Percentiles rank a stretch among this genome's conserved stretches.
These are phyloP conservation scores for Russula earlei DNA, from an alignment of 768 basidiomycete genomes.

Conservation along the genomic window DNA sequence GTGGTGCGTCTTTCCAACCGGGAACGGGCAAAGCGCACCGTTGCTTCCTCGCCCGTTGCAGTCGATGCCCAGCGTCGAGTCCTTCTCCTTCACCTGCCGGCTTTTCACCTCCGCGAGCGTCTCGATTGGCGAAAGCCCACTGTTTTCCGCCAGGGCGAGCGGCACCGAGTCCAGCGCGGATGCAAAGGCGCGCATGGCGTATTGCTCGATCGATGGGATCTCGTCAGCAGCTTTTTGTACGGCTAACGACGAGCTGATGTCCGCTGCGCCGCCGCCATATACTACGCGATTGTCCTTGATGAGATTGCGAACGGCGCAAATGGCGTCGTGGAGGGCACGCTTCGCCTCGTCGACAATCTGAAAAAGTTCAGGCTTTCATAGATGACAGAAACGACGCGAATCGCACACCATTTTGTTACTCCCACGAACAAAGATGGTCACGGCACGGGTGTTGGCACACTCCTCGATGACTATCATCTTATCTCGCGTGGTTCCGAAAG, in stretches of 20 bases:
- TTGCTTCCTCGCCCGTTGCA: conserved; percentile 81
- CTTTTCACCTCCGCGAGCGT: conserved; percentile 95
- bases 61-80: conserved; percentile 86
- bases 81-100: conserved; percentile 78
- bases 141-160: conserved; percentile 95
- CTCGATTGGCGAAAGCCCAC: conserved; percentile 91
- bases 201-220: conserved; percentile 98
- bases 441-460: conserved; percentile 92
- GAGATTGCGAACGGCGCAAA: conserved; percentile 94
- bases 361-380: background rate
- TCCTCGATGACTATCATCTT: conserved; percentile 99
- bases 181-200: conserved; percentile 98
- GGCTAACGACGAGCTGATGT: conserved; percentile 90
- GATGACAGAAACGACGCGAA: background rate
- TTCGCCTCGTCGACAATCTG: conserved; percentile 99
- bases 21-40: conserved; percentile 40
- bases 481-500: conserved; percentile 96
- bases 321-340: conserved; percentile 93
- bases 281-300: conserved; percentile 94
- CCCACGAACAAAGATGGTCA: conserved; percentile 94
- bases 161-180: conserved; percentile 93
- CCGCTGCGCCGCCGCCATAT: conserved; percentile 96
- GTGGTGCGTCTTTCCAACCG: background rate
- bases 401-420: conserved; percentile 91
- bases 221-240: conserved; percentile 93